Conservation (phyloP, 768 basidiomycete genomes). For the Tephrocybe sp. region DNA sequence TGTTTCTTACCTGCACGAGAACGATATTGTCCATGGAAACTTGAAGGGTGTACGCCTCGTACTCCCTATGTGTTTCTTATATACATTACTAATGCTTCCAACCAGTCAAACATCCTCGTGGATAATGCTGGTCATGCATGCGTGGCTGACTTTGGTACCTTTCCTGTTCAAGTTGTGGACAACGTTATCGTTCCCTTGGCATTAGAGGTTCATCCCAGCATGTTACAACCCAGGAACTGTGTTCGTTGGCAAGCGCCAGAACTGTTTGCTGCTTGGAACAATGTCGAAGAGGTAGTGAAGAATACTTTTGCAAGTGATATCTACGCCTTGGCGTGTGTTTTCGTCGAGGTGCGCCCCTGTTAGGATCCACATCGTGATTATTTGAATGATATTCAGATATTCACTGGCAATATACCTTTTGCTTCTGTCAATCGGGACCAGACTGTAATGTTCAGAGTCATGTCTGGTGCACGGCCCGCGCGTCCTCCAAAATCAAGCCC, state of each 20-base stretch:
- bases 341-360: conserved; percentile 21
- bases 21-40: background rate
- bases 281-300: background rate
- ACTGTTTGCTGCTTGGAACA: conserved; percentile 11
- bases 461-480: conserved; percentile 17
- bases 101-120: conserved; percentile 24
- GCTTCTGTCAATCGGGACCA: conserved; percentile 15
- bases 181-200: conserved; percentile 9
- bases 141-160: conserved; percentile 26
- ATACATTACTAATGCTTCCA: background rate
- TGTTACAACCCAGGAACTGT: conserved; percentile 13
- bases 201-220: no score
- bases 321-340: conserved; percentile 26
- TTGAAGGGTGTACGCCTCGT: background rate
- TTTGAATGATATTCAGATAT: conserved; percentile 13
- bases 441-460: conserved; percentile 15
- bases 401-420: conserved; percentile 22
- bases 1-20: background rate
- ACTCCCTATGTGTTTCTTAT: background rate
- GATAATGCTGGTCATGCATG: conserved; percentile 18
- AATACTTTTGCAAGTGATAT: conserved; percentile 22
- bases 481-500: background rate
- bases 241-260: conserved; percentile 27
- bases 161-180: conserved; percentile 16
- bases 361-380: background rate